These are phyloP conservation scores for Blastocystis sp. DNA, from an alignment of 352 stramenopile species.

Conservation along the genomic window DNA sequence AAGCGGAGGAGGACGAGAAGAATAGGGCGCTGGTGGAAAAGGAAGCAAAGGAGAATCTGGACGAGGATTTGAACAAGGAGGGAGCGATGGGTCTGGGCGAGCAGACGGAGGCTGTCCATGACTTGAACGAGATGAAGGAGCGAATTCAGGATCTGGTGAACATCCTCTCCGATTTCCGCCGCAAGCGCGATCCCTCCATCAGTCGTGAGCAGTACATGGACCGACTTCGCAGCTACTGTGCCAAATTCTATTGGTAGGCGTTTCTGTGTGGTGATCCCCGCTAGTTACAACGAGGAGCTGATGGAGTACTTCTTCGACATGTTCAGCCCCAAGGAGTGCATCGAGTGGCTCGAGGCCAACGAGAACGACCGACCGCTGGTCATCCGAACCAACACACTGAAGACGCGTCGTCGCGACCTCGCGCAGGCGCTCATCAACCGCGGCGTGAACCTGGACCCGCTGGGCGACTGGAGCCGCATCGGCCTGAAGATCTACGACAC, in stretches of 20 bases:
- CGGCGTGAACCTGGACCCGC: constrained; percentile 95
- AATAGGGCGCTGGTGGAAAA: constrained; percentile 81
- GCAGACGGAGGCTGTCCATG: constrained; percentile 83
- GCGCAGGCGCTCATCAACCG: constrained; percentile 96
- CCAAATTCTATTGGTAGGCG: constrained; percentile 58
- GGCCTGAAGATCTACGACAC: constrained; percentile 97
- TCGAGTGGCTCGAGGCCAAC: constrained; percentile 98
- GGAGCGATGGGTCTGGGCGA: constrained; percentile 79
- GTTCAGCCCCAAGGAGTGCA: constrained; percentile 77
- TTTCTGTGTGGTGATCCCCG: not conserved
- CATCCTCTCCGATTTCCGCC: constrained; percentile 91
- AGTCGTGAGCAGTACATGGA: constrained; percentile 93
- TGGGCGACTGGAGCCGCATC: constrained; percentile 98
- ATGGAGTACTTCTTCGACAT: constrained; percentile 89
- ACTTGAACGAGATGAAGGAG: constrained; percentile 85
- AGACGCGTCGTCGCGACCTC: constrained; percentile 95
- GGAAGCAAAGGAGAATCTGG: constrained; percentile 85
- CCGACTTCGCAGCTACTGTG: constrained; percentile 77
- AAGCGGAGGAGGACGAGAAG: constrained; percentile 75
- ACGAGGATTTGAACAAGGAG: constrained; percentile 82
- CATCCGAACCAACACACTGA: constrained; percentile 99
- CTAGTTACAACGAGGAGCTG: constrained; percentile 94
- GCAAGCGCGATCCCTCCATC: constrained; percentile 86
- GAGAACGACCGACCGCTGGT: constrained; percentile 95
- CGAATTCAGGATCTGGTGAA: constrained; percentile 88